Percentiles rank a stretch among this genome's conserved stretches.
phyloP scores from a whole-genome alignment of 768 basidiomycete species.

The Termitomyces heimii region DNA sequence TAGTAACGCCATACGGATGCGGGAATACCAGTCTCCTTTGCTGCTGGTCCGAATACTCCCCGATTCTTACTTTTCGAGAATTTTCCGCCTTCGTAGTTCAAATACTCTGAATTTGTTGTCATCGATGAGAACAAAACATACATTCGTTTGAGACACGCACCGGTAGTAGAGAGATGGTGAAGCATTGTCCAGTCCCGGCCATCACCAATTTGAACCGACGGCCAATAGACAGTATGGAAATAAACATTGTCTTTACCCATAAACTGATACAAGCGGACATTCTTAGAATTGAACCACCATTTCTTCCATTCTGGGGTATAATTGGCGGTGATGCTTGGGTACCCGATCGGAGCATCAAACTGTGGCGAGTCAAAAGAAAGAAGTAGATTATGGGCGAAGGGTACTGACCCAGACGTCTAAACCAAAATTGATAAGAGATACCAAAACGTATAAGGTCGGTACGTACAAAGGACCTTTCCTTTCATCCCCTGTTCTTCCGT shows the following conservation, averaged over 20 bases:
- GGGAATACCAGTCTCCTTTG: conserved; percentile 89
- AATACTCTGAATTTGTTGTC: conserved; percentile 50
- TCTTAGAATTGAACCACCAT: conserved; percentile 94
- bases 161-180: conserved; percentile 92
- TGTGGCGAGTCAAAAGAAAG: conserved; percentile 25
- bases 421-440: conserved; percentile 1
- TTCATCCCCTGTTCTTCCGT: conserved; percentile 79
- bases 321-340: conserved; percentile 94
- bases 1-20: conserved; percentile 97
- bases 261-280: conserved; percentile 94
- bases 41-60: conserved; percentile 94
- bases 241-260: conserved; percentile 99
- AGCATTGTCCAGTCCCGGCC: conserved; percentile 90
- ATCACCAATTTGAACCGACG: conserved; percentile 84
- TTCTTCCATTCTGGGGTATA: conserved; percentile 92
- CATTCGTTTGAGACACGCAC: conserved; percentile 34
- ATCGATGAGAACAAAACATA: background rate
- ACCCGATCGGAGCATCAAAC: conserved; percentile 98
- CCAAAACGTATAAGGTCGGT: background rate
- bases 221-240: conserved; percentile 96
- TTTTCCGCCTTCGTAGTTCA: conserved; percentile 98
- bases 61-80: conserved; percentile 97
- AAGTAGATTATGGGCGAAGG: background rate
- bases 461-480: conserved; percentile 92
- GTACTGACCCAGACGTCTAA: conserved; percentile 88